Evolutionary conservation across 148 eudicot species (phyloP), one percentile per base, ranked within the genome.

Genomic region (Chenopodium quinoa): DNA sequence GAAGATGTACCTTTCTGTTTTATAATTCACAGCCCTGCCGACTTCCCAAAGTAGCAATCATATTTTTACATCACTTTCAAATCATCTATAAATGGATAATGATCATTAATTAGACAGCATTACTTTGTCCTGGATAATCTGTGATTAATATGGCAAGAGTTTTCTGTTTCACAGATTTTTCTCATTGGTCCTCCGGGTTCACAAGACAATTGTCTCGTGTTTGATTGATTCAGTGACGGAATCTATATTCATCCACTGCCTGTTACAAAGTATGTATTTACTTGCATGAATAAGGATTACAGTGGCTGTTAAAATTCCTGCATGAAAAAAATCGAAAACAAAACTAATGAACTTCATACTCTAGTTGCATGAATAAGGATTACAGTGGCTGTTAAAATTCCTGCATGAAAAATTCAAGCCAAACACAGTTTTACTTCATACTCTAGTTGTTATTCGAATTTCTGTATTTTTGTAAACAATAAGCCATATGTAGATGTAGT

Each of bases 381-480:
- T 23, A 23, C 23, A 23, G 23, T 23, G 27, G 71, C 23, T 62
- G 65, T 62, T 5, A 25, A 20, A 20, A 37, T 44, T 63, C 44
- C 78, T 80, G 77, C 44, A 32, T 67, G 27, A 14, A 46, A 32
- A 68, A 50, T 23, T 54, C 12, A 4, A 52, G 12, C 29, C 11
- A 60, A 47, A 62, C 54, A 12, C 40, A 13, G 1, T 63, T 44
- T 27, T 25, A 47, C 76, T 63, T 63, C 63, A 29, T 22, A 47
- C 63, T 31, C 47, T 34, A 13, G 40, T 79, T 16, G 69, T 12
- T 32, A 71, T 29, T 54, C 75, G 54, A 80, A 56, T 32, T 80
- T 71, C 29, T 2, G 40, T 29, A 44, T 32, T 80, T 71, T 20
- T 2, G 40, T 29, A 44, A 20, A 9, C n/a, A 80, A 27, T 16